Conservation (phyloP, 192 early-diverging fungal genomes). For the Coemansia sp. region DNA sequence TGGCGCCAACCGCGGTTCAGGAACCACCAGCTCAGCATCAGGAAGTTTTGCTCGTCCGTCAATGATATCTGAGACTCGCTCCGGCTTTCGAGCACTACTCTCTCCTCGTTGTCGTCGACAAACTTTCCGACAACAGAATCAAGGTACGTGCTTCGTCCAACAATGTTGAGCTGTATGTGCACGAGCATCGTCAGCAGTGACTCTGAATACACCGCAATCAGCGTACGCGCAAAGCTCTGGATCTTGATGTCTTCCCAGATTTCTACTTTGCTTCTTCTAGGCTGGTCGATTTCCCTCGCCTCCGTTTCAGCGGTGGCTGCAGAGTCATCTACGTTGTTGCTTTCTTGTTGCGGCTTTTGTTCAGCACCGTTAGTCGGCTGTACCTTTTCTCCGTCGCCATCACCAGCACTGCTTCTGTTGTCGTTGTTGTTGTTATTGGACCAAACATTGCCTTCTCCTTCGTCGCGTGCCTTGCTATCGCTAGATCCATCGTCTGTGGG, state of each 20-base stretch:
- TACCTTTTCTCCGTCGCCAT: background rate
- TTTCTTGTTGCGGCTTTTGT: background rate
- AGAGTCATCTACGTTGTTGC: background rate
- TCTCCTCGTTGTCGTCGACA: constrained; percentile 8
- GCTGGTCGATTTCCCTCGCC: background rate
- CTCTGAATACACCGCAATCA: constrained; percentile 82
- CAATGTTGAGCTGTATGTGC: constrained; percentile 83
- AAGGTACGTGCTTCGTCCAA: constrained; percentile 88
- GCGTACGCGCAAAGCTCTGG: constrained; percentile 82
- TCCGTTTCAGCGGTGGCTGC: background rate
- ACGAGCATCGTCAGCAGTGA: constrained; percentile 85
- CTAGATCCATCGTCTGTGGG: background rate
- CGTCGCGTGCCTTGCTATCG: background rate
- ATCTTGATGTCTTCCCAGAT: constrained; percentile 92
- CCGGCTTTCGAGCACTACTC: constrained; percentile 27
- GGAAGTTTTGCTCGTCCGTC: constrained; percentile 73
- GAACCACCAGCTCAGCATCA: constrained; percentile 91
- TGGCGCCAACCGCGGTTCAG: constrained; percentile 84
- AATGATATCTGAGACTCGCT: constrained; percentile 26
- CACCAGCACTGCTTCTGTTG: too few species aligned
- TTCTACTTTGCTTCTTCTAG: constrained; percentile 61
- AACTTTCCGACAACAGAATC: constrained; percentile 62
- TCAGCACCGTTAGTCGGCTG: background rate
- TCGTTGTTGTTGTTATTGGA: constrained; percentile 7
- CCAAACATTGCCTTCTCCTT: constrained; percentile 17